phyloP scores from a whole-genome alignment of 164 flowering plant species.

The Euptelea pleiosperma region DNA sequence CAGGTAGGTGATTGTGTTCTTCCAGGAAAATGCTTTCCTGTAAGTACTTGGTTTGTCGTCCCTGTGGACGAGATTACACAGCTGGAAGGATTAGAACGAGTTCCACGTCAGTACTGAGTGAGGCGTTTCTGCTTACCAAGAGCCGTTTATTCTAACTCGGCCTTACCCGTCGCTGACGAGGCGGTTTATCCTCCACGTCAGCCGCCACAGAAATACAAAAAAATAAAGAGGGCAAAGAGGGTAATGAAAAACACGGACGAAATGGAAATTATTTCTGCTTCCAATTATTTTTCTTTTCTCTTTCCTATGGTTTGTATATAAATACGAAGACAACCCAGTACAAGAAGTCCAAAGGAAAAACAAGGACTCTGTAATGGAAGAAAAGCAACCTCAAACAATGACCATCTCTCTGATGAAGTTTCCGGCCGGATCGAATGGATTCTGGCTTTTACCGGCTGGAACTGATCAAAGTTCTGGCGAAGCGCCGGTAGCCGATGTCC shows the following conservation, averaged over 20 bases:
- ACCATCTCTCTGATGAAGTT: background rate
- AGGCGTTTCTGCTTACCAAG: background rate
- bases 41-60: too few relatives aligned
- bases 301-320: too few relatives aligned
- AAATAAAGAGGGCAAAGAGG: background rate
- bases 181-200: background rate
- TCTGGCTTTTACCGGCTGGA: background rate
- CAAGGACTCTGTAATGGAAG: background rate
- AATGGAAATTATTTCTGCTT: background rate
- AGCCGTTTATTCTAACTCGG: background rate
- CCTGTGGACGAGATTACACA: background rate
- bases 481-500: slow-evolving; percentile 10
- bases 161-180: background rate
- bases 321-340: background rate
- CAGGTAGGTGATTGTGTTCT: too few relatives aligned
- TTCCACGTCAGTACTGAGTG: background rate
- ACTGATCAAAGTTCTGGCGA: slow-evolving; percentile 2
- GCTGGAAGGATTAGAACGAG: background rate
- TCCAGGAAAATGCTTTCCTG: too few relatives aligned
- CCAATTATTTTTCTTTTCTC: too few relatives aligned
- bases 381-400: background rate
- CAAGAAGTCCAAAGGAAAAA: background rate
- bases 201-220: background rate
- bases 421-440: background rate
- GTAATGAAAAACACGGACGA: background rate